Evolutionary conservation across 345 rosid species (phyloP), one percentile per base, ranked within the genome.

Genomic region (Lepidium sativum): DNA sequence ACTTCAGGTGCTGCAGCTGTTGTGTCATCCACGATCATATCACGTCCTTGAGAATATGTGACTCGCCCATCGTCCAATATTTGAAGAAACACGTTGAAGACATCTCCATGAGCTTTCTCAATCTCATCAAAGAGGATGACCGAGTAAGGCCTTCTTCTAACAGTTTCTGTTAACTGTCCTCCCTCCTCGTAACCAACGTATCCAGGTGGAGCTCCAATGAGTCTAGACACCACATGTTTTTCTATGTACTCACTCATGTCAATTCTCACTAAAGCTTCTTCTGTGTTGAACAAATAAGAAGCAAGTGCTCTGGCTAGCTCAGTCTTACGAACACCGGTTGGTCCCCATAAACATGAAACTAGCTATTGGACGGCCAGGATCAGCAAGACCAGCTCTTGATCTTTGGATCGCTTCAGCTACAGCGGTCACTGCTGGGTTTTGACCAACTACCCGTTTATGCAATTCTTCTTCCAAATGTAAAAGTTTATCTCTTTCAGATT

Each of bases 181-280:
- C 99, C 99, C 75, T 91, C 99, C 77, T 95, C 99, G 13, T 95
- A 91, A 13, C 99, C 98, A 15, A 91, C 94, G 52, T 91, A 95
- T 54, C 99, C 99, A 2, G 99, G 99, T 44, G 99, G 99, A 58
- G 99, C 99, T 27, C 99, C 99, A 27, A 88, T 88, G 77, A 95
- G 84, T 66, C 99, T 80, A 6, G 99, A 88, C 45, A 95, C 99
- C 4, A 98, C 87, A 80, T 95, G 99, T 67, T 95, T 95, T 78
- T 95, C 99, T 98, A 88, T 95, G 72, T 95, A 95, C 76, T 95
- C 99, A 16, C 99, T 95, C 99, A 95, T 95, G 69, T 95, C 98
- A 21, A 95, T 91, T 50, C 97, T 76, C 10, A 95, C 99, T 32
- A 88, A 76, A 9, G 98, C 94, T 77, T 95, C 99, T 80, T 95